Evolutionary conservation across 345 rosid species (phyloP), one percentile per base, ranked within the genome.

Genomic region (Cardamine chenopodiifolia): DNA sequence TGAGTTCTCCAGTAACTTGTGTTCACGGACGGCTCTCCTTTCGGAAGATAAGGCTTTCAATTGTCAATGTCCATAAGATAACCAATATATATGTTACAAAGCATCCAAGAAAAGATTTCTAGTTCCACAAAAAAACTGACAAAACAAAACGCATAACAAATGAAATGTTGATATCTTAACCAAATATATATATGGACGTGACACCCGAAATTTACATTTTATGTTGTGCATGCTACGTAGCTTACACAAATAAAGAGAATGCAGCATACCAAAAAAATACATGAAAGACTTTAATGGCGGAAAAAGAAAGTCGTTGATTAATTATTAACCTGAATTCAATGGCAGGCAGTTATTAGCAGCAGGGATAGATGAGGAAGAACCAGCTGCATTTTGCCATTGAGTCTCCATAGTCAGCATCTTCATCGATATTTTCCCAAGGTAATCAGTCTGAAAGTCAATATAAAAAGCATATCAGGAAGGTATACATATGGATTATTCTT

Each of bases 1-100:
- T 75, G 86, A 56, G 71, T 47, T 87, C 87, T 87, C 96, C 96
- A 86, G 53, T 85, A 82, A 66, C 50, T 75, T 12, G 68, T 31
- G 5, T 86, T 86, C 58, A 85, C 60, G 12, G 72, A 49, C 25
- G 84, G 68, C 71, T 83, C 86, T 10, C 64, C 82, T 0, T 48
- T 84, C 0, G 64, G 72, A 35, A 70, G 68, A 72, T 50, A 49
- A 22, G 85, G 74, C 54, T 78, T 73, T 82, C 80, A 80, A 71
- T 77, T 69, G 29, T 58, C 64, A 47, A 9, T 40, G 15, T 75
- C 84, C 83, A 54, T 26, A 56, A 6, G 34, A 31, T 31, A 31
- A 31, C 8, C 29, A 28, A 28, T 28, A 28, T 28, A 26, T 69
- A 57, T 12, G 7, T 14, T 17, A 11, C 31, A 26, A 18, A 68